Percentiles rank a stretch among this genome's conserved stretches.
Evolutionary conservation across 495 filamentous ascomycete species (phyloP).

Genomic region (Penicillium taxi): DNA sequence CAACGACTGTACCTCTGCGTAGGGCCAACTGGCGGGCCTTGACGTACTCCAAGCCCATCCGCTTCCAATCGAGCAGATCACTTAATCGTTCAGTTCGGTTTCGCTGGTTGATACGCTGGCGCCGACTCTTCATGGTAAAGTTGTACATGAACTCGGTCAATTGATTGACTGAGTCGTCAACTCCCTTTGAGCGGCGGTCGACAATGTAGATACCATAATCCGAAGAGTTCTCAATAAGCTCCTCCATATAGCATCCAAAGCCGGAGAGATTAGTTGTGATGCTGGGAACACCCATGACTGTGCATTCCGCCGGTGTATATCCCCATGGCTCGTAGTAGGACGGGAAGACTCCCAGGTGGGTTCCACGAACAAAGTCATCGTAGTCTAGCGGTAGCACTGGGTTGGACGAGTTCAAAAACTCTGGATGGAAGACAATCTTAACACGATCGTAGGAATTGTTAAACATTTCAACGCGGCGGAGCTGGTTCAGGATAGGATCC

Average conservation of each 20-base stretch:
- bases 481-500: slow-evolving; percentile 92
- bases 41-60: slow-evolving; percentile 98
- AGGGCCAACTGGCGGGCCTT: slow-evolving; percentile 92
- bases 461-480: slow-evolving; percentile 92
- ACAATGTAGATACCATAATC: slow-evolving; percentile 99
- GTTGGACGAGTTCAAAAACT: slow-evolving; percentile 93
- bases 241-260: slow-evolving; percentile 99
- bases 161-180: slow-evolving; percentile 96
- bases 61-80: slow-evolving; percentile 95
- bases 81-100: slow-evolving; percentile 95
- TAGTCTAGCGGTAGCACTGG: slow-evolving; percentile 94
- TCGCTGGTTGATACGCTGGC: slow-evolving; percentile 95
- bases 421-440: slow-evolving; percentile 96
- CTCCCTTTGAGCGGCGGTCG: slow-evolving; percentile 88
- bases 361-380: slow-evolving; percentile 96
- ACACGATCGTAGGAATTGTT: slow-evolving; percentile 92
- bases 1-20: slow-evolving; percentile 52
- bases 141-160: slow-evolving; percentile 89
- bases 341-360: slow-evolving; percentile 88
- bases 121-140: slow-evolving; percentile 85
- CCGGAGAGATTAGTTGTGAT: slow-evolving; percentile 98
- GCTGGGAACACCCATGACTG: slow-evolving; percentile 97
- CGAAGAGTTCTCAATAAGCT: slow-evolving; percentile 92
- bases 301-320: slow-evolving; percentile 96
- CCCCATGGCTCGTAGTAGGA: slow-evolving; percentile 99